These are phyloP conservation scores for Onygenales sp. DNA, from an alignment of 2,329 filamentous ascomycete genomes.

Conservation along the genomic window DNA sequence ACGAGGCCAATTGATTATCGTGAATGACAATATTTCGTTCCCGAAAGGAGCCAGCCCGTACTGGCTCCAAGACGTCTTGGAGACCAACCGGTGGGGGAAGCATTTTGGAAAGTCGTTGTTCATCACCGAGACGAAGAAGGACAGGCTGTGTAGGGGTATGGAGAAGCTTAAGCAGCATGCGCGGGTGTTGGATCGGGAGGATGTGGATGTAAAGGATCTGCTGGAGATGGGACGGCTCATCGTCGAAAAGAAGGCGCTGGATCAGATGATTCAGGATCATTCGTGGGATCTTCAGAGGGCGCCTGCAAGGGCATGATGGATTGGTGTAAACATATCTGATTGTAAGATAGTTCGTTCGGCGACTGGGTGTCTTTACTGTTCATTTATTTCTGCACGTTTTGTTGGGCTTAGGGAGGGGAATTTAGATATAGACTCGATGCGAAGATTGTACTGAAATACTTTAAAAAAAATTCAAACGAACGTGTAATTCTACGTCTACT, in stretches of 20 bases:
- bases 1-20: constrained; percentile 75
- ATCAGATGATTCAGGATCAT: constrained; percentile 63
- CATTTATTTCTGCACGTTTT: not conserved
- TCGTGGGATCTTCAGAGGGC: constrained; percentile 30
- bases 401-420: not conserved
- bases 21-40: constrained; percentile 65
- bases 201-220: constrained; percentile 93
- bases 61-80: constrained; percentile 59
- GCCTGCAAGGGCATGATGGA: constrained; percentile 26
- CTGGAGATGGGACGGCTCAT: constrained; percentile 76
- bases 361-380: not conserved
- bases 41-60: constrained; percentile 44
- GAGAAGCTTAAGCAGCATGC: constrained; percentile 56
- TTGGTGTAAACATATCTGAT: constrained; percentile 7
- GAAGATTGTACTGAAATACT: not conserved
- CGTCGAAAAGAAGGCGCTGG: constrained; percentile 72
- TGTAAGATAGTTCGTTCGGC: constrained; percentile 6
- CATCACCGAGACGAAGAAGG: constrained; percentile 54
- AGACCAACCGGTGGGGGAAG: constrained; percentile 59
- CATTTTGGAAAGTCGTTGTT: constrained; percentile 63
- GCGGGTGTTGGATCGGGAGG: constrained; percentile 57
- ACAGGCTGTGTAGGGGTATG: constrained; percentile 58
- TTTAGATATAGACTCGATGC: not conserved
- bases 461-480: too few species aligned
- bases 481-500: too few species aligned